Conservation (phyloP, 1,139 yeast genomes). For the Tardiomyces depauwii region DNA sequence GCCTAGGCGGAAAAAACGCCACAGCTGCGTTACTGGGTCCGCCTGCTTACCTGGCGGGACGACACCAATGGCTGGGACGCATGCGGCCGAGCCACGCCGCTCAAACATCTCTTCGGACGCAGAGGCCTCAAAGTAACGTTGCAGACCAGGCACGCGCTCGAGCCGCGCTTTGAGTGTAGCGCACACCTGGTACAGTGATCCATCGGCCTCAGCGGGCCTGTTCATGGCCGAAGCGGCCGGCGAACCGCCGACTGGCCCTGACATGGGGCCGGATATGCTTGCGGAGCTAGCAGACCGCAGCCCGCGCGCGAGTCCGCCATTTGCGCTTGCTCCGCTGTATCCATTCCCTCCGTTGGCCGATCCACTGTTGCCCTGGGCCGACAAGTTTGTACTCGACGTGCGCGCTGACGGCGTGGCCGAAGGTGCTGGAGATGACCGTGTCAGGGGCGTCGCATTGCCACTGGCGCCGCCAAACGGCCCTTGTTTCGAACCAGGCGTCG, state of each 20-base stretch:
- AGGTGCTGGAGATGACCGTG: too few species aligned
- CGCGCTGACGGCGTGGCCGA: too few species aligned
- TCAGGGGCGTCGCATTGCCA: not conserved
- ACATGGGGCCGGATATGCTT: not conserved
- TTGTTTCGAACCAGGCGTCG: not conserved
- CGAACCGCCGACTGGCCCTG: not conserved
- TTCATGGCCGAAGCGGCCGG: slow-evolving; percentile 39
- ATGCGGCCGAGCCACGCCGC: slow-evolving; percentile 5
- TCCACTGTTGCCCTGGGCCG: too few species aligned
- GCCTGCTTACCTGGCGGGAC: slow-evolving; percentile 25
- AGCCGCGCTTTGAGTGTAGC: slow-evolving; percentile 46
- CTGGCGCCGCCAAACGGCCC: not conserved
- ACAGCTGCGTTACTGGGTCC: slow-evolving; percentile 88
- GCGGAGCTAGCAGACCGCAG: not conserved
- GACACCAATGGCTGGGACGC: slow-evolving; percentile 13
- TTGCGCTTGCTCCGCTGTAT: too few species aligned
- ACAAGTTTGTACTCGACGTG: too few species aligned
- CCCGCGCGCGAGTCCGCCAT: not conserved
- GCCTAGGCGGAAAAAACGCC: slow-evolving; percentile 86
- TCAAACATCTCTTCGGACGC: slow-evolving; percentile 2
- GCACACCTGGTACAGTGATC: slow-evolving; percentile 70
- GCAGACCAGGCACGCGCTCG: slow-evolving; percentile 56
- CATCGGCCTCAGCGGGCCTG: slow-evolving; percentile 50
- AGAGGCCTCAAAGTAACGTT: slow-evolving; percentile 44
- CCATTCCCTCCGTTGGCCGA: too few species aligned